Percentiles rank a stretch among this genome's conserved stretches.
These are phyloP conservation scores for Croton setiger DNA, from an alignment of 441 rosid species.

Conservation along the genomic window DNA sequence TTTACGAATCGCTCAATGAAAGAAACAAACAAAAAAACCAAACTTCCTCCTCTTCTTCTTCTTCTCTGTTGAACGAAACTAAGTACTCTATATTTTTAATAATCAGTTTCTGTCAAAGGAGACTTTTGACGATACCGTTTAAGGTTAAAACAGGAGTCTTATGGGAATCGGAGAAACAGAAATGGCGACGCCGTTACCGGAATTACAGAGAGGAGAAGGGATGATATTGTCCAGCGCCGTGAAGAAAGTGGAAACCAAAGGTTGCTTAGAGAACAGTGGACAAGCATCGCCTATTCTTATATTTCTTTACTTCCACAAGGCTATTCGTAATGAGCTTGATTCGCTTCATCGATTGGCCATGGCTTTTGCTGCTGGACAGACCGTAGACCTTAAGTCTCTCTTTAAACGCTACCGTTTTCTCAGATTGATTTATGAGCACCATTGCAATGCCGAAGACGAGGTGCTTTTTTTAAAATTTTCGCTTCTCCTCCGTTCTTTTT, in stretches of 20 bases:
- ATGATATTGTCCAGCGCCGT: constrained; percentile 37
- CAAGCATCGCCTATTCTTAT: constrained; percentile 52
- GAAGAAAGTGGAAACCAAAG: constrained; percentile 33
- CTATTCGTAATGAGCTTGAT: constrained; percentile 52
- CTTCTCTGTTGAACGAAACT: constrained; percentile 32
- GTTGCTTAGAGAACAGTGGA: constrained; percentile 27
- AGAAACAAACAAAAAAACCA: constrained; percentile 8
- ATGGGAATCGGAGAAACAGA: constrained; percentile 7
- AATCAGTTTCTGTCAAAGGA: constrained; percentile 20
- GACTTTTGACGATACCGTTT: neutral
- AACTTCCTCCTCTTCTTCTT: constrained; percentile 20
- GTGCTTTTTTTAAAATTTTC: constrained; percentile 24
- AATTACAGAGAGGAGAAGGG: constrained; percentile 43
- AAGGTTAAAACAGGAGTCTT: neutral
- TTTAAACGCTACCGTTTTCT: constrained; percentile 48
- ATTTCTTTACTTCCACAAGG: constrained; percentile 61
- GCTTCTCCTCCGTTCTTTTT: neutral
- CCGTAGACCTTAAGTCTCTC: constrained; percentile 34
- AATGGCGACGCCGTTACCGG: constrained; percentile 83
- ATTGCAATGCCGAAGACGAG: constrained; percentile 65
- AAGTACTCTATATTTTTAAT: neutral
- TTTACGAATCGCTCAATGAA: constrained; percentile 15
- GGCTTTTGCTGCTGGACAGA: constrained; percentile 49
- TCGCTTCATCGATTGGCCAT: constrained; percentile 47
- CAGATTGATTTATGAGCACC: constrained; percentile 49